Base-by-base conservation (phyloP, 140 eudicot species). In the Ambrosia hybrid region DNA sequence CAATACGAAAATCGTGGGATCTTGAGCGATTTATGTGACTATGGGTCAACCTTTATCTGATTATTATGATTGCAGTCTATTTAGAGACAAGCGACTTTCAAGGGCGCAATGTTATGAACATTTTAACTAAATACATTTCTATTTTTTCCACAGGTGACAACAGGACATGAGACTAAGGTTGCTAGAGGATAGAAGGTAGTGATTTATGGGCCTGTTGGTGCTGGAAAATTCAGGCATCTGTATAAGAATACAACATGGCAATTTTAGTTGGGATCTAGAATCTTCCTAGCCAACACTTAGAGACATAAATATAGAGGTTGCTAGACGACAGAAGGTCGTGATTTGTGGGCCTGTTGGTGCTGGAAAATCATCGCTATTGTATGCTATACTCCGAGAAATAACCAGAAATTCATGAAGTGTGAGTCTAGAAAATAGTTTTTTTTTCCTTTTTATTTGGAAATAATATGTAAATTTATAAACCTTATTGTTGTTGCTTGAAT, bases 271-370 rank as follows among this genome's bases (percentile, higher is more conserved):
- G 97, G 88, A 91, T 55, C 79, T 85, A 51, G 84, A 86, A 10
- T 64, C 78, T 16, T 16, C 57, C 0, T 51, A 16, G 41, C 79
- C 81, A 9, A 83, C 91, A 7, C 81, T 88, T 0, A 66, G 16
- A 36, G 67, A 82, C 45, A 53, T 91, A 36, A 73, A 77, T 73
- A 63, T 88, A 49, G 76, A 80, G 74, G 89, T 82, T 5, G 15
- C 67, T 9, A 48, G 53, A 48, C 91, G 93, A 33, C 74, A 88
- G 58, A 88, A 88, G 57, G 71, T 85, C 68, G 96, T 96, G 6
- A 69, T 91, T 56, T 85, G 93, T 48, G 91, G 97, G 15, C 78
- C 88, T 2, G 96, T 91, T 79, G 97, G 96, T 59, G 77, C 96
- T 21, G 92, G 97, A 69, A 91, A 91, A 59, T 91, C 97, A 7